Evolutionary conservation across 805 yeast species (phyloP).

Genomic region (Kodamaea kaohsiungensis): DNA sequence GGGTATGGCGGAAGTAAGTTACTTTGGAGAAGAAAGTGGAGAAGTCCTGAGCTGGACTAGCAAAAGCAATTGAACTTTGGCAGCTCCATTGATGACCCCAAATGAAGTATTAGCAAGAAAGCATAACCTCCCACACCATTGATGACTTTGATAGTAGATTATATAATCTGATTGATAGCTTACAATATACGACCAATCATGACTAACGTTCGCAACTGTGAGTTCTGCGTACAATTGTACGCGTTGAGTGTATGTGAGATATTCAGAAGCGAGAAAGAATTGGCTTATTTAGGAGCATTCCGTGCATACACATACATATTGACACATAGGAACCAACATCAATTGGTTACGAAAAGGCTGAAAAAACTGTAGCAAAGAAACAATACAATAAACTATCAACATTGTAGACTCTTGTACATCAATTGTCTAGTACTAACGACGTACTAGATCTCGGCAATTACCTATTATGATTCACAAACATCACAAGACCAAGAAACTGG

Average conservation of each 20-base stretch:
- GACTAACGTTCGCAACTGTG: no score
- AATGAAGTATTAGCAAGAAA: no score
- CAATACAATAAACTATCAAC: no score
- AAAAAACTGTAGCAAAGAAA: no score
- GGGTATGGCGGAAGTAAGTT: slow-evolving; percentile 72
- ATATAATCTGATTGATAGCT: background rate
- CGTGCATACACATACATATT: background rate
- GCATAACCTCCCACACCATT: no score
- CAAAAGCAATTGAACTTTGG: background rate
- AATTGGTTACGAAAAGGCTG: background rate
- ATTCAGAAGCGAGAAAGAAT: background rate
- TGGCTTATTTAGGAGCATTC: background rate
- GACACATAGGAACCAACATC: background rate
- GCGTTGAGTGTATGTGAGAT: background rate
- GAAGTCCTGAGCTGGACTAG: slow-evolving; percentile 19
- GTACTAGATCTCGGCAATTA: background rate
- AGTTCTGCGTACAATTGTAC: no score
- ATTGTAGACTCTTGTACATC: no score
- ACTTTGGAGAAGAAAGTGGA: slow-evolving; percentile 88
- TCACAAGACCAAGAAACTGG: background rate
- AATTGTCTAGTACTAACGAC: no score
- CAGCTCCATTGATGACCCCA: background rate
- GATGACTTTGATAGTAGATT: no score
- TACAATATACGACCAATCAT: no score
- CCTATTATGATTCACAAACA: background rate